phyloP scores from a whole-genome alignment of 495 filamentous ascomycete genomes.

The Glonium stellatum region DNA sequence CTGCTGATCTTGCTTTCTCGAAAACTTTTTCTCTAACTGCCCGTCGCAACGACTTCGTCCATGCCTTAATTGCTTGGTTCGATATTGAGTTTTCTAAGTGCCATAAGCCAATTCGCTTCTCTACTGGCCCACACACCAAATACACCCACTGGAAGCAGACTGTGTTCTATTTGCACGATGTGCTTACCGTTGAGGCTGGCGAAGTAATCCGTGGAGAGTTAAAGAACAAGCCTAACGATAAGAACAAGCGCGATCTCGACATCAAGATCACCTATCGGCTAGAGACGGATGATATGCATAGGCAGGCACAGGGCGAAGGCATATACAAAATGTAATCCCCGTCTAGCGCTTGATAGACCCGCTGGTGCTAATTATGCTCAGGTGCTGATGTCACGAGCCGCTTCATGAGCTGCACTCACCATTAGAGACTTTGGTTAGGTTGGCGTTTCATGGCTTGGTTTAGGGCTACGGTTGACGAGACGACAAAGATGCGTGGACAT shows the following conservation, averaged over 20 bases:
- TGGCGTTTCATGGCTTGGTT: neutral
- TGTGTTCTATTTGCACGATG: slow-evolving; percentile 42
- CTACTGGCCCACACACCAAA: slow-evolving; percentile 43
- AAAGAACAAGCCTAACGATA: slow-evolving; percentile 79
- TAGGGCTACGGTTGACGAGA: neutral
- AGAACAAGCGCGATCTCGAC: slow-evolving; percentile 92
- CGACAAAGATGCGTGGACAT: neutral
- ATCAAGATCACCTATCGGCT: slow-evolving; percentile 80
- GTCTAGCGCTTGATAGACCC: neutral
- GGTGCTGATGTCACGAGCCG: neutral
- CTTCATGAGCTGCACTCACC: neutral
- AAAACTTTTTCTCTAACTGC: slow-evolving; percentile 63
- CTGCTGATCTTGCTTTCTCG: slow-evolving; percentile 68
- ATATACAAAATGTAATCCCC: slow-evolving; percentile 75
- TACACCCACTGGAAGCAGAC: slow-evolving; percentile 48
- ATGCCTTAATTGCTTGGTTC: slow-evolving; percentile 96
- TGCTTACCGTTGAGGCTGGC: slow-evolving; percentile 37
- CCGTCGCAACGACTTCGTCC: slow-evolving; percentile 81
- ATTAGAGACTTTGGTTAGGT: neutral
- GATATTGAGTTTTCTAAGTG: slow-evolving; percentile 97
- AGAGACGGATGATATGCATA: slow-evolving; percentile 61
- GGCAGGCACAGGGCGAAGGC: slow-evolving; percentile 61
- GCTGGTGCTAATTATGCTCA: neutral
- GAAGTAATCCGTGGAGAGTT: slow-evolving; percentile 59
- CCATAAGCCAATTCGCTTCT: slow-evolving; percentile 48